Conservation (phyloP, 2,329 filamentous ascomycete species). For the Diplocarpon rosae region DNA sequence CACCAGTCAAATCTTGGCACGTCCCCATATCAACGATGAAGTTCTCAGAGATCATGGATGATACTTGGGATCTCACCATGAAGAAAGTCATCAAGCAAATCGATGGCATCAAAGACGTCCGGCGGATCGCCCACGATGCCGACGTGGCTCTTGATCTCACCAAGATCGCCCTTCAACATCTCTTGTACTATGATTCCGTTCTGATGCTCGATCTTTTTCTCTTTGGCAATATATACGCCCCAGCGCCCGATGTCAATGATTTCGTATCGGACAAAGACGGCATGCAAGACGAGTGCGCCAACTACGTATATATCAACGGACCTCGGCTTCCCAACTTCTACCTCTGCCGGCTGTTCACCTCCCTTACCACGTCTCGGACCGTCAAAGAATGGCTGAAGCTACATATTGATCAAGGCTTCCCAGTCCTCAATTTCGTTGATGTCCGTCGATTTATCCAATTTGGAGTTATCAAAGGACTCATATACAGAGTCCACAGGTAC, state of each 20-base stretch:
- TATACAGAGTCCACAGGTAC: conserved; percentile 90
- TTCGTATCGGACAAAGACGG: conserved; percentile 66
- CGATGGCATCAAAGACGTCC: conserved; percentile 82
- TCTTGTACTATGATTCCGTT: conserved; percentile 87
- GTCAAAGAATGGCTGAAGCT: conserved; percentile 77
- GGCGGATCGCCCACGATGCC: conserved; percentile 73
- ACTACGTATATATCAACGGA: conserved; percentile 50
- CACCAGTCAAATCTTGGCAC: conserved; percentile 74
- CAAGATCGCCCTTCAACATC: conserved; percentile 74
- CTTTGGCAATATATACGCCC: conserved; percentile 83
- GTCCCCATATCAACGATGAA: conserved; percentile 71
- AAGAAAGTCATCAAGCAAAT: conserved; percentile 74
- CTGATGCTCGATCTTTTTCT: conserved; percentile 91
- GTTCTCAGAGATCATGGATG: conserved; percentile 50
- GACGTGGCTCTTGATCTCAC: conserved; percentile 81
- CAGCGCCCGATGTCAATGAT: conserved; percentile 62
- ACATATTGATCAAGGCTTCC: conserved; percentile 54
- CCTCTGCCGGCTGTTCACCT: conserved; percentile 75
- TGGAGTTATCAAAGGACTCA: conserved; percentile 85
- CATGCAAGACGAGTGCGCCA: conserved; percentile 76
- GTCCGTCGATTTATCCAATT: conserved; percentile 89
- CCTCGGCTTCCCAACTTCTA: conserved; percentile 42
- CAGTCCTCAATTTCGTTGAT: conserved; percentile 67
- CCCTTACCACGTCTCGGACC: conserved; percentile 72
- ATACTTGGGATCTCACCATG: conserved; percentile 66